Evolutionary conservation across 495 filamentous ascomycete genomes (phyloP).

Genomic region (Podospora pseudopauciseta): DNA sequence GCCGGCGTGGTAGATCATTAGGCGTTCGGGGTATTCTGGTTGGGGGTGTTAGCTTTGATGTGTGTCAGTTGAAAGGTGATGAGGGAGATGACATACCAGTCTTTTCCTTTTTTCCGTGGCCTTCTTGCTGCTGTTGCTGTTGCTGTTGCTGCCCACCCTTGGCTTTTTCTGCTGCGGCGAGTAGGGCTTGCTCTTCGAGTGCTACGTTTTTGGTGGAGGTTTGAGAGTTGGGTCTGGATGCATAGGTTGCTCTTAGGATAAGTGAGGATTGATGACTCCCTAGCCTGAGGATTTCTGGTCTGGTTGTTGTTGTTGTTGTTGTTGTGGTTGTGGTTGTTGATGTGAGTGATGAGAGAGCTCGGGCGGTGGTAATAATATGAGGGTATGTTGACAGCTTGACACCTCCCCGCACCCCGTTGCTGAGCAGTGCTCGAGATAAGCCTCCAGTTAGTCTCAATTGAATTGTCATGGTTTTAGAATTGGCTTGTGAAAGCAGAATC

Average conservation of each 20-base stretch:
- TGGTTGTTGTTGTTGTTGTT: not conserved
- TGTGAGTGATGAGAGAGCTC: not conserved
- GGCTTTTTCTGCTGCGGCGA: not conserved
- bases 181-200: not conserved
- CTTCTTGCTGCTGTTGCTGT: not conserved
- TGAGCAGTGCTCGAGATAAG: not conserved
- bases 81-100: not conserved
- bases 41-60: no score
- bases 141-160: not conserved
- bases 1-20: constrained; percentile 72
- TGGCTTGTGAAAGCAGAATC: not conserved
- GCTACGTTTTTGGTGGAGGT: not conserved
- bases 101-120: not conserved
- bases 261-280: not conserved
- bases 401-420: not conserved
- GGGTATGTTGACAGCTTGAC: not conserved
- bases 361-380: not conserved
- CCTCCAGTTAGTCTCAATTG: not conserved
- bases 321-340: not conserved
- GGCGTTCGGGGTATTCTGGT: constrained; percentile 49
- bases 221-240: not conserved
- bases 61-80: not conserved
- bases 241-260: not conserved
- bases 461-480: not conserved
- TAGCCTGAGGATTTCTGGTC: not conserved